Conservation (phyloP, 208 protist species). For the Phytomonas sp. region DNA sequence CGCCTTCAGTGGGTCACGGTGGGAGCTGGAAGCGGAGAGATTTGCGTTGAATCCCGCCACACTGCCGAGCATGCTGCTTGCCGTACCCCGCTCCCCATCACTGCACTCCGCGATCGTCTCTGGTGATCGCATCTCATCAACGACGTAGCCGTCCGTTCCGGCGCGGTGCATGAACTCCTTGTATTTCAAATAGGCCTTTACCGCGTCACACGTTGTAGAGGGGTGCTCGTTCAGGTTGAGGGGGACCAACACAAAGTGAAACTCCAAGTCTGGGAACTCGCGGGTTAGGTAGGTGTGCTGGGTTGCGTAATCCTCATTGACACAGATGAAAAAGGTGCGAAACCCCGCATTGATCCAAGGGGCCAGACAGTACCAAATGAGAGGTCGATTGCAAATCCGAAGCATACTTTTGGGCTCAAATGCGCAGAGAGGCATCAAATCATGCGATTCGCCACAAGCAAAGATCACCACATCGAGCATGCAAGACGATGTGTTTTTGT, state of each 20-base stretch:
- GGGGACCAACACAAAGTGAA: slow-evolving; percentile 63
- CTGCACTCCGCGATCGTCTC: neutral
- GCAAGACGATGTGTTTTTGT: slow-evolving; percentile 20
- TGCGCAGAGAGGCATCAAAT: slow-evolving; percentile 43
- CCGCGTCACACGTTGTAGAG: slow-evolving; percentile 66
- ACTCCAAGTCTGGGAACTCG: slow-evolving; percentile 41
- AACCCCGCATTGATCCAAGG: slow-evolving; percentile 70
- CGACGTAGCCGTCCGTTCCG: slow-evolving; percentile 14
- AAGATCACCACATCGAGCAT: slow-evolving; percentile 81
- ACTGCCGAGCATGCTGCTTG: neutral
- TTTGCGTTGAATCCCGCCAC: slow-evolving; percentile 1
- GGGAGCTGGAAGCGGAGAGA: neutral
- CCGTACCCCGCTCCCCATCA: neutral
- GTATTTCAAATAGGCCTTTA: slow-evolving; percentile 60
- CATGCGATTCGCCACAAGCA: slow-evolving; percentile 41
- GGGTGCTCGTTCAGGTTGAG: slow-evolving; percentile 34
- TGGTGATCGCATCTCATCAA: neutral
- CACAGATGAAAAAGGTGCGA: slow-evolving; percentile 69
- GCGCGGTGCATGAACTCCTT: slow-evolving; percentile 53
- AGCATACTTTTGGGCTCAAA: slow-evolving; percentile 68
- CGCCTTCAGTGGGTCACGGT: slow-evolving; percentile 26
- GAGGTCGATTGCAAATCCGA: slow-evolving; percentile 57
- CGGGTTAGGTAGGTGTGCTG: slow-evolving; percentile 56
- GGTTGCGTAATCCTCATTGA: slow-evolving; percentile 55
- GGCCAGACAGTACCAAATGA: slow-evolving; percentile 78